Base-by-base conservation (phyloP, 2,329 filamentous ascomycete species). In the Apiospora phragmitis region DNA sequence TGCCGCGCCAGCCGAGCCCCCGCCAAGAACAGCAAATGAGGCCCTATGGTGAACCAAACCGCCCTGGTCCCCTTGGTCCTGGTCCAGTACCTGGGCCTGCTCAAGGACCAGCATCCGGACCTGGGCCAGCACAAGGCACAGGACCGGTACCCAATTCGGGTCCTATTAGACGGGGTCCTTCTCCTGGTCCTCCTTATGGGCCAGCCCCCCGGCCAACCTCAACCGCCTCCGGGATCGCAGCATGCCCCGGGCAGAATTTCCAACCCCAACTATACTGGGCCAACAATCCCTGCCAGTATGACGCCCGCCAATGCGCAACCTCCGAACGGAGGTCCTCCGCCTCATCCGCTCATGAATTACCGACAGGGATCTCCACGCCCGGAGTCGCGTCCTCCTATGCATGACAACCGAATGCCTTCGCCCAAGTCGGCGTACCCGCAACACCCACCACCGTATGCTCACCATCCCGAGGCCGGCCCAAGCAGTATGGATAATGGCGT, bases 371-470 rank as follows among this genome's bases (percentile, higher is more conserved):
- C 93, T 80, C 93, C 95, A 71, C 90, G 93, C n/a, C 90, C 92
- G 68, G 95, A 98, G 74, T 91, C 94, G 43, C 76, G 78, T 65
- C 90, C 94, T 68, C 92, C 93, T 1, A 88, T 96, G 73, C 89
- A 95, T 74, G 95, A 97, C 74, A 94, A 92, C 78, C 91, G 93
- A 72, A 93, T 95, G 82, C 90, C 93, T n/a, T 98, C 95, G n/a
- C 95, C 95, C 71, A 95, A 94, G 77, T 92, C 94, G 49, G 91
- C 90, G 9, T 97, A 96, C 77, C 91, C 92, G 6, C 93, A 95
- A 77, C 93, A 93, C 73, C 83, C 86, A 21, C 74, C 70, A 41
- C 80, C 83, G 0, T 97, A 94, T 78, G 86, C 92, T 75, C 92
- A 93, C 74, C 93, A 94, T 74, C 89, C 89, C 65, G 93, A 94